Conservation (phyloP, 169 alveolate genomes). For the Amoebophrya sp. region DNA sequence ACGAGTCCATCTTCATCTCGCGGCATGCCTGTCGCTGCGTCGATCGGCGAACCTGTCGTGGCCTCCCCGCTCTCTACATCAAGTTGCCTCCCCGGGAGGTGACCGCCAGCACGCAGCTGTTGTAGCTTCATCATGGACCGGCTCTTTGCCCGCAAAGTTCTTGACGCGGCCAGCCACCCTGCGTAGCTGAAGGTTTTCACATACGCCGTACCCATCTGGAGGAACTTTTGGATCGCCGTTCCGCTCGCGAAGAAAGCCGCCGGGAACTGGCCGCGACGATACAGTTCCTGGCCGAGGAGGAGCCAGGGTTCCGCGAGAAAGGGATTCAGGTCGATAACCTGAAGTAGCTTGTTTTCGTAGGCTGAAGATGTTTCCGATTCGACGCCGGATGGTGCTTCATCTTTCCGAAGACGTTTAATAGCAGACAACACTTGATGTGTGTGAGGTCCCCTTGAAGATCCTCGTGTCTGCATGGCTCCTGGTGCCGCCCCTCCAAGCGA, state of each 20-base stretch:
- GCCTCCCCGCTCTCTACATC: no score
- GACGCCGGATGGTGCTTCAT: no score
- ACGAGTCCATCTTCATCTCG: background rate
- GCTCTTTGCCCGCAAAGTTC: background rate
- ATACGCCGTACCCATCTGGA: background rate
- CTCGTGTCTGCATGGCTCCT: no score
- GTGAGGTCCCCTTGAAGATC: no score
- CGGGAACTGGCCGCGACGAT: background rate
- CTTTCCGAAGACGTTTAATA: no score
- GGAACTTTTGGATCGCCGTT: background rate
- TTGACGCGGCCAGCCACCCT: background rate
- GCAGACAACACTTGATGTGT: no score
- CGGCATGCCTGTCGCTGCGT: background rate
- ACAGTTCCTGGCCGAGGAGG: background rate
- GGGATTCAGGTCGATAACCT: background rate
- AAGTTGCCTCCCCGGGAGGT: background rate
- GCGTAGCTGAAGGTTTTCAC: background rate
- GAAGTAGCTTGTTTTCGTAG: background rate
- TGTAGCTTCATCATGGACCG: background rate
- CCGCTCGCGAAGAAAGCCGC: background rate
- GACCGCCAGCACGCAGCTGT: background rate
- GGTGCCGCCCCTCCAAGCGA: no score
- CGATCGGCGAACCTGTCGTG: no score
- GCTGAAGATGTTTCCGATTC: no score
- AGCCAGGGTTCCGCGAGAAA: background rate